Conservation (phyloP, 2,329 filamentous ascomycete genomes). For the Lithohypha guttulata region DNA sequence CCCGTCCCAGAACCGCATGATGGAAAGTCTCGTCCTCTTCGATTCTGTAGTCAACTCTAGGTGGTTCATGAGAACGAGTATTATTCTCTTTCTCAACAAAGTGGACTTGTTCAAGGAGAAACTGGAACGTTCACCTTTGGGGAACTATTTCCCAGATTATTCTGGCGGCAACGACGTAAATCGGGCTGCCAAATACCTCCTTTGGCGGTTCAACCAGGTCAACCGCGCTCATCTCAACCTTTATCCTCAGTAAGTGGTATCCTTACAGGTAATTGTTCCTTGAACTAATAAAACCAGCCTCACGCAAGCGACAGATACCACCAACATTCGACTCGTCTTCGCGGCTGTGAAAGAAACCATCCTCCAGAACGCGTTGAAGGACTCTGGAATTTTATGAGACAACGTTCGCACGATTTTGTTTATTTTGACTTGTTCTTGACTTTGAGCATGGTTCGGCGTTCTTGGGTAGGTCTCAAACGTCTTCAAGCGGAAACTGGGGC, state of each 20-base stretch:
- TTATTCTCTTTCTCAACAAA: constrained; percentile 97
- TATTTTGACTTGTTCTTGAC: constrained; percentile 5
- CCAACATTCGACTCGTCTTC: constrained; percentile 94
- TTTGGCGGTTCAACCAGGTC: constrained; percentile 98
- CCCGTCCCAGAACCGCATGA: constrained; percentile 78
- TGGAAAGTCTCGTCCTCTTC: constrained; percentile 92
- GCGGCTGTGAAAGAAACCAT: constrained; percentile 98
- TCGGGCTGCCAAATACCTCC: constrained; percentile 89
- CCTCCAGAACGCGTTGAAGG: constrained; percentile 92
- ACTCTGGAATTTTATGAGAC: constrained; percentile 81
- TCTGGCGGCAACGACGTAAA: constrained; percentile 97
- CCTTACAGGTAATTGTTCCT: neutral
- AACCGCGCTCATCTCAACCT: constrained; percentile 92
- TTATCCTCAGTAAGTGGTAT: constrained; percentile 76
- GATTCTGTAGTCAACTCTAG: constrained; percentile 97
- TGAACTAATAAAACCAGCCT: constrained; percentile 48
- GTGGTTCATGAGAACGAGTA: constrained; percentile 98
- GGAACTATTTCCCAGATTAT: constrained; percentile 96
- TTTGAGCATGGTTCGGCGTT: constrained; percentile 8
- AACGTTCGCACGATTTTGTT: constrained; percentile 6
- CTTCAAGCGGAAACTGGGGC: no score
- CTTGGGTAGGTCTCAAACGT: neutral
- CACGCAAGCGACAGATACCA: constrained; percentile 97
- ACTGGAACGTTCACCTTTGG: constrained; percentile 74
- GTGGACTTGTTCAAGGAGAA: constrained; percentile 98